Percentiles rank a stretch among this genome's conserved stretches.
Evolutionary conservation across 441 rosid species (phyloP).

Genomic region (Corymbia citriodora): DNA sequence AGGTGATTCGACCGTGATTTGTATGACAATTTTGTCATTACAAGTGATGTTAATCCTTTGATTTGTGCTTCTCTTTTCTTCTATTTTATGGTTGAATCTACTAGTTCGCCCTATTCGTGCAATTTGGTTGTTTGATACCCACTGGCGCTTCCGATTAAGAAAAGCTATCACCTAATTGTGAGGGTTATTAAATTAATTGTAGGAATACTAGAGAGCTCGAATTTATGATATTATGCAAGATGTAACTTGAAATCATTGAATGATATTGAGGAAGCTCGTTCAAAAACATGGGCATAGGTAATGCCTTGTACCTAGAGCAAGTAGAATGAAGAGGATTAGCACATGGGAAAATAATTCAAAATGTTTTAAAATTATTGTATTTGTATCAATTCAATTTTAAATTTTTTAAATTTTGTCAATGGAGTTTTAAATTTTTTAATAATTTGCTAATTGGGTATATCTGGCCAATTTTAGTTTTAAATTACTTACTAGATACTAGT

Average conservation of each 20-base stretch:
- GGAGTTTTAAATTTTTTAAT: accelerated
- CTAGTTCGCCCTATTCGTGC: not conserved
- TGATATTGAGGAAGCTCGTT: not conserved
- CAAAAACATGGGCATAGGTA: not conserved
- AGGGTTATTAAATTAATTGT: not conserved
- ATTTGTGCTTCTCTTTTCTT: no score
- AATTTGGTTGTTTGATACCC: not conserved
- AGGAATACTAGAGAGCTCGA: not conserved
- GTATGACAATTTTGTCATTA: not conserved
- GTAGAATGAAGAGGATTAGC: not conserved
- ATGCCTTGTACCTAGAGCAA: not conserved
- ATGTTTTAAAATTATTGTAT: accelerated
- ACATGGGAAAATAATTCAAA: not conserved
- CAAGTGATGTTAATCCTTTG: not conserved
- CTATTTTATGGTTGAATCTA: not conserved
- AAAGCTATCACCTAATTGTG: not conserved
- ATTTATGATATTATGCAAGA: not conserved
- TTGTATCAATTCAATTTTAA: accelerated
- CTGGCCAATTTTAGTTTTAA: accelerated
- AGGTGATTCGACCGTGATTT: not conserved
- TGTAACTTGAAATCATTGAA: not conserved
- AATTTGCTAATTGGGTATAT: not conserved
- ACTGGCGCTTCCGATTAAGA: not conserved
- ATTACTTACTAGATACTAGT: not conserved
- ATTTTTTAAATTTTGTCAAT: no score